These are phyloP conservation scores for Pseudevernia furfuracea DNA, from an alignment of 495 filamentous ascomycete genomes.

Conservation along the genomic window DNA sequence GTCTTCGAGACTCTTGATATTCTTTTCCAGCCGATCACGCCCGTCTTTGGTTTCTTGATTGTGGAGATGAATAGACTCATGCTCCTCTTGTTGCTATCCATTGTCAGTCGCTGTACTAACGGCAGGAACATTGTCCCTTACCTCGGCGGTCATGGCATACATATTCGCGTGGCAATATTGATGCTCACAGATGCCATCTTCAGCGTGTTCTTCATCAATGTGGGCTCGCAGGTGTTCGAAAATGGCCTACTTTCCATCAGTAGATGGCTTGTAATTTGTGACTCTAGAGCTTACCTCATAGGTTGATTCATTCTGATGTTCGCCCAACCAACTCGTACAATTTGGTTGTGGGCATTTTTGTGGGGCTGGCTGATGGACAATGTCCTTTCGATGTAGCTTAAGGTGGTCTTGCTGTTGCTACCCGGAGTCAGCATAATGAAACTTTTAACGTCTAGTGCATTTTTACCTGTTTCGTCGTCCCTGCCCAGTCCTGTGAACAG, in stretches of 20 bases:
- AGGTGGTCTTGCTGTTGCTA: constrained; percentile 4
- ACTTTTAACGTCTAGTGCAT: background rate
- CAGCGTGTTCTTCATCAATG: constrained; percentile 3
- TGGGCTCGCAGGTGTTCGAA: background rate
- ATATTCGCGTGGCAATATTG: background rate
- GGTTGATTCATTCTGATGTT: background rate
- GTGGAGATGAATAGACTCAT: background rate
- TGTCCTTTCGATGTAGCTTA: background rate
- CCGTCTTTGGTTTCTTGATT: background rate
- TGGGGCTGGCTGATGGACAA: background rate
- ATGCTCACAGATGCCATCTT: background rate
- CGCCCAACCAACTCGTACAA: background rate
- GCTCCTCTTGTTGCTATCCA: background rate
- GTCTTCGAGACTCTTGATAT: background rate
- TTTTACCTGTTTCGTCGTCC: background rate
- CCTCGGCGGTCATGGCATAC: background rate
- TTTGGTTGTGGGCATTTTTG: background rate
- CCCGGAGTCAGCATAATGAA: background rate
- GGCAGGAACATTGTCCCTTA: background rate
- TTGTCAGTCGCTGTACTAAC: background rate
- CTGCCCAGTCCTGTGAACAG: background rate
- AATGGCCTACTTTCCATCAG: background rate
- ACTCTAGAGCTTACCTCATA: background rate
- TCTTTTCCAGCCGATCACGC: background rate
- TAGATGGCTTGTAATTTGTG: background rate